Percentiles rank a stretch among this genome's conserved stretches.
Conservation (phyloP, 164 flowering plant genomes). For the Macadamia integrifolia region DNA sequence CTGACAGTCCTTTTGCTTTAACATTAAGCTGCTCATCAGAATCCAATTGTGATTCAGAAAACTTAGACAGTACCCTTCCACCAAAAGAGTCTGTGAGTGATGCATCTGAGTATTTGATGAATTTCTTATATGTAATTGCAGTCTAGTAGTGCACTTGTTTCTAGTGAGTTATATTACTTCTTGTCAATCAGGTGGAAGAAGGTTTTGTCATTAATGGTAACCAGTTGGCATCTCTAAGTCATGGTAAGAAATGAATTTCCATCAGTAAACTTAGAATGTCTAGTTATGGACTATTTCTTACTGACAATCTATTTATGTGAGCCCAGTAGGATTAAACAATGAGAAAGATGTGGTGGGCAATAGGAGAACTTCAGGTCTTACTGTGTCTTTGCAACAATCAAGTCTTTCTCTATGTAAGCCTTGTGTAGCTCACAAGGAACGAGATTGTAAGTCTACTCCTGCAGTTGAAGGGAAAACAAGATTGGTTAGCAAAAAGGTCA, state of each 20-base stretch:
- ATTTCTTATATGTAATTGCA: neutral
- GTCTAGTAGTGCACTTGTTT: neutral
- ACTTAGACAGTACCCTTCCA: constrained; percentile 14
- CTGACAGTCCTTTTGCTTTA: constrained; percentile 23
- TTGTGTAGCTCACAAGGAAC: constrained; percentile 32
- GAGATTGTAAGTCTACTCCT: constrained; percentile 12
- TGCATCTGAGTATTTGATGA: neutral
- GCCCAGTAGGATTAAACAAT: constrained; percentile 9
- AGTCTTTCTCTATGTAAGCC: constrained; percentile 30
- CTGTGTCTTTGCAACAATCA: constrained; percentile 21
- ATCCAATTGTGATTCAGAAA: constrained; percentile 12
- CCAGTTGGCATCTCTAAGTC: constrained; percentile 18
- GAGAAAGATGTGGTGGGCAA: constrained; percentile 13
- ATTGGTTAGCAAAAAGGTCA: constrained; percentile 24
- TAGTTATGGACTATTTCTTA: neutral
- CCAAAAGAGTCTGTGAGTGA: constrained; percentile 29
- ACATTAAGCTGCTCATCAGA: constrained; percentile 15
- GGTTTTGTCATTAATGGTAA: constrained; percentile 13
- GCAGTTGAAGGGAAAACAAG: constrained; percentile 25
- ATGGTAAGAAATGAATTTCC: constrained; percentile 31
- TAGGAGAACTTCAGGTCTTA: constrained; percentile 14
- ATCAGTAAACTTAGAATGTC: neutral
- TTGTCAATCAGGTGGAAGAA: constrained; percentile 32
- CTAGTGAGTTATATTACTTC: neutral
- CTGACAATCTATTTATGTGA: constrained; percentile 7